phyloP scores from a whole-genome alignment of 2,329 filamentous ascomycete species.

The Thielaviopsis ethacetica region DNA sequence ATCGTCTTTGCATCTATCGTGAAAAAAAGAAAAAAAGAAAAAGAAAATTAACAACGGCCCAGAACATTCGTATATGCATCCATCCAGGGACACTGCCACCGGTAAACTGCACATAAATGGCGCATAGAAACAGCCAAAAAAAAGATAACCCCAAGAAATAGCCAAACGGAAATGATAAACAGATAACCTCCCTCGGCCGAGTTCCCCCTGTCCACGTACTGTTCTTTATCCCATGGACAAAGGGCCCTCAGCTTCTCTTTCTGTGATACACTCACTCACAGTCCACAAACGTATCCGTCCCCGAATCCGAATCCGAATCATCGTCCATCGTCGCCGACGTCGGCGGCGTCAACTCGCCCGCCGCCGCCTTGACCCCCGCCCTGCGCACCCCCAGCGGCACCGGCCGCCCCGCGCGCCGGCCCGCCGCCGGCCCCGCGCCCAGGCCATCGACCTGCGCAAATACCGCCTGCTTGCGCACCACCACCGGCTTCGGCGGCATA shows the following conservation, averaged over 20 bases:
- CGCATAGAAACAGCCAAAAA: not conserved
- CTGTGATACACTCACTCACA: conserved; percentile 8
- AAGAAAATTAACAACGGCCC: too few species aligned
- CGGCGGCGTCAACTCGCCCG: not conserved
- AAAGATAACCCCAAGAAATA: not conserved
- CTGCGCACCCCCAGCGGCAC: not conserved
- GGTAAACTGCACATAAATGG: not conserved
- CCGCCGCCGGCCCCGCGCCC: not conserved
- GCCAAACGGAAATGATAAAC: not conserved
- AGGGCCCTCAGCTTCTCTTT: not conserved
- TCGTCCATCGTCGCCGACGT: conserved; percentile 1
- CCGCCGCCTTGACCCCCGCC: not conserved
- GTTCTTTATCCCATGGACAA: not conserved
- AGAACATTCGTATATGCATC: too few species aligned
- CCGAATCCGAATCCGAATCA: conserved; percentile 2
- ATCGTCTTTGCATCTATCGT: not conserved
- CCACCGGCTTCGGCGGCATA: conserved; percentile 44
- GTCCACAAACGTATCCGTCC: conserved; percentile 8
- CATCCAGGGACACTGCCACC: too few species aligned
- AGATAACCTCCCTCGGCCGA: not conserved
- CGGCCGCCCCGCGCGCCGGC: not conserved
- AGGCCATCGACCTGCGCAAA: not conserved
- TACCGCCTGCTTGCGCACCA: conserved; percentile 16
- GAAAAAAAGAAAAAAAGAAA: too few species aligned
- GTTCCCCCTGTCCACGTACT: not conserved